Base-by-base conservation (phyloP, 2,329 filamentous ascomycete species). In the Pseudogymnoascus sp. region DNA sequence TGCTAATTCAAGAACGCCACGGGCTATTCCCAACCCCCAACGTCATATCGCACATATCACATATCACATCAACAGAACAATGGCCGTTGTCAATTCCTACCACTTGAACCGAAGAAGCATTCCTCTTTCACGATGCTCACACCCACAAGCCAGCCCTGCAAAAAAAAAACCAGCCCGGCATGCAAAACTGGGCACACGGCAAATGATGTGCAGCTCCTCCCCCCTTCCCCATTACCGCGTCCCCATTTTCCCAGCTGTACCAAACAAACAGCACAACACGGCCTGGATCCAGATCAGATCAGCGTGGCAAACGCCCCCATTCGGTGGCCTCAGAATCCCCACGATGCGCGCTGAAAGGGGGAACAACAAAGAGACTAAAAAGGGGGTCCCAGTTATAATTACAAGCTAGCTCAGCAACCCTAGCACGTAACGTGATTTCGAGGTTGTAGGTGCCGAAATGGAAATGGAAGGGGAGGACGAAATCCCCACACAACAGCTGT, bases 331-430 rank as follows among this genome's bases (percentile, higher is more conserved):
- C 9, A 11, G 49, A 30, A 55, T 55, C 49, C 49, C 49, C 49
- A 55, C 28, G 49, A 55, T 55, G 49, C 25, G n/a, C 28, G n/a
- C n/a, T 9, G 49, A 55, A 55, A 55, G 25, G 49, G 45, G 49
- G n/a, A 55, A 55, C 25, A 55, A 30, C 22, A 19, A 19, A 4
- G 16, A 55, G 9, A 33, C 49, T 55, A 55, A 33, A 55, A 55
- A 55, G 22, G 49, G 49, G 49, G n/a, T 33, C 49, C 49, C 49
- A 33, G 25, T 55, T 55, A 55, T 55, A 55, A 55, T 55, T 55
- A 30, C 49, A 55, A 2, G 28, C 49, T 55, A 55, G 49, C 49
- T 55, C n/a, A 8, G n/a, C 28, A 33, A 55, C 28, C 49, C 49
- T 55, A 4, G 49, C 25, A 33, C n/a, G 49, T 55, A 55, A 52